Evolutionary conservation across 2,329 filamentous ascomycete species (phyloP).

Genomic region (Cladophialophora exuberans): DNA sequence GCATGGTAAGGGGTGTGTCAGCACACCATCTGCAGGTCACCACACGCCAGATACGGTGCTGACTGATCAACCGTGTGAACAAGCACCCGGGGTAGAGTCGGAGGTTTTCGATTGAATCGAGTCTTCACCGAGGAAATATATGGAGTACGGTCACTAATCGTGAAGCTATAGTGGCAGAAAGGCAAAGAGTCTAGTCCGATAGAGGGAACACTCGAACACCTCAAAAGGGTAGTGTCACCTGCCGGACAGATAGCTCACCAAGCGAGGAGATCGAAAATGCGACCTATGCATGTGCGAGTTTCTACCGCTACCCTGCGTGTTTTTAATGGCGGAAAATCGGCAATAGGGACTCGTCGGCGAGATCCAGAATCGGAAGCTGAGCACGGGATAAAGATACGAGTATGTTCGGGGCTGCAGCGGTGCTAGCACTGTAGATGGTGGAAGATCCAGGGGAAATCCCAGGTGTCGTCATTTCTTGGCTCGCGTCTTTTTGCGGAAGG

Average conservation of each 20-base stretch:
- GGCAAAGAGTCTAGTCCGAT: too few relatives aligned
- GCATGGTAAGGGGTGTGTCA: constrained; percentile 16
- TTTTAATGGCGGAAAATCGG: not conserved
- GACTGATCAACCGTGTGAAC: not conserved
- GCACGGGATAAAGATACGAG: not conserved
- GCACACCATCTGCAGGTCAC: constrained; percentile 7
- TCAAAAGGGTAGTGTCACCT: not conserved
- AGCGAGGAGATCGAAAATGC: not conserved
- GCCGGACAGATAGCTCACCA: not conserved
- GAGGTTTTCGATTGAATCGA: too few relatives aligned
- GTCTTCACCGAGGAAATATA: too few relatives aligned
- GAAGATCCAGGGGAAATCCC: not conserved
- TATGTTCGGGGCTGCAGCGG: not conserved
- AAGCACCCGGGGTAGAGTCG: not conserved
- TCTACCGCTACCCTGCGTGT: not conserved
- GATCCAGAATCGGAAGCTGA: not conserved
- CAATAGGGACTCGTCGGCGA: not conserved
- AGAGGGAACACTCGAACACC: too few relatives aligned
- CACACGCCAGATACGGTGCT: constrained; percentile 9
- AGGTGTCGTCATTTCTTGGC: not conserved
- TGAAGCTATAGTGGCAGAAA: too few relatives aligned
- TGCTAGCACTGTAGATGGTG: too few relatives aligned
- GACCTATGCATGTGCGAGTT: not conserved
- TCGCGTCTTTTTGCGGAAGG: not conserved
- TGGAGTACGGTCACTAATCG: too few relatives aligned